Conservation (phyloP, 1,139 yeast species). For the Suhomyces panamericanus region DNA sequence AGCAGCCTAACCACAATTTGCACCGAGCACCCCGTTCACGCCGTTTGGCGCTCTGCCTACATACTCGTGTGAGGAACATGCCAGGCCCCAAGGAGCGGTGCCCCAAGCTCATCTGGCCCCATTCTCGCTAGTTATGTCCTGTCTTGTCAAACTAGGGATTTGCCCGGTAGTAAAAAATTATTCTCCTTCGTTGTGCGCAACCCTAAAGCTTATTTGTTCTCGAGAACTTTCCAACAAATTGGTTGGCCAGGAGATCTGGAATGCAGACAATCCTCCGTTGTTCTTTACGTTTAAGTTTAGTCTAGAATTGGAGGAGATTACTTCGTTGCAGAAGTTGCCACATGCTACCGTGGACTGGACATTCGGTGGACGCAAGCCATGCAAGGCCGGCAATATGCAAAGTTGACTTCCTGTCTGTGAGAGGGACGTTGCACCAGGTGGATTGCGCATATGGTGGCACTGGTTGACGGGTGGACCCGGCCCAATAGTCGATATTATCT, state of each 20-base stretch:
- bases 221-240: slow-evolving; percentile 4
- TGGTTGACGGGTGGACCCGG: no score
- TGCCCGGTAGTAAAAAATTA: neutral
- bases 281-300: slow-evolving; percentile 1
- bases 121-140: neutral
- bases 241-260: slow-evolving; percentile 10
- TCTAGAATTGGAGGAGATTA: slow-evolving; percentile 3
- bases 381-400: no score
- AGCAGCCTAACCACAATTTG: no score
- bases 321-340: slow-evolving; percentile 11
- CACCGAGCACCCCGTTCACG: no score
- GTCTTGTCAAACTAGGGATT: neutral
- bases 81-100: no score
- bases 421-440: neutral
- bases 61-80: no score
- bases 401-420: no score
- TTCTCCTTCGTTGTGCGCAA: neutral
- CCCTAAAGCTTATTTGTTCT: slow-evolving; percentile 1
- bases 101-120: neutral
- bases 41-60: no score
- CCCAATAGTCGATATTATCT: no score
- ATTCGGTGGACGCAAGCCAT: neutral
- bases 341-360: slow-evolving; percentile 2
- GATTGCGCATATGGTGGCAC: neutral
- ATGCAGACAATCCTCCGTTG: slow-evolving; percentile 3